Evolutionary conservation across 192 early-diverging fungal genomes (phyloP).

Genomic region (Entomortierella lignicola): DNA sequence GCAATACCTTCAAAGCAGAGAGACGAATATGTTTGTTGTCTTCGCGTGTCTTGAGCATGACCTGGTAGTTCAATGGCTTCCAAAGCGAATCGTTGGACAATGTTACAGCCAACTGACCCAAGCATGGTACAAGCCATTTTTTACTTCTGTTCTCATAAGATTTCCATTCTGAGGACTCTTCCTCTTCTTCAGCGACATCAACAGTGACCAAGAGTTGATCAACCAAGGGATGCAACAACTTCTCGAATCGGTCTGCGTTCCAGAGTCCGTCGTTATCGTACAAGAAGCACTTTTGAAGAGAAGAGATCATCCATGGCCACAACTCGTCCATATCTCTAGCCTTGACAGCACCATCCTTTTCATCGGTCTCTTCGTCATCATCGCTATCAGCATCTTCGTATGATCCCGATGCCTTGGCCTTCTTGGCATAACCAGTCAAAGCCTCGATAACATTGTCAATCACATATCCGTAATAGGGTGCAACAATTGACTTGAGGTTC

Average conservation of each 20-base stretch:
- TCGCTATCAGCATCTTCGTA: slow-evolving; percentile 20
- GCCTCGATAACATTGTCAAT: slow-evolving; percentile 73
- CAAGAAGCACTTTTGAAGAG: slow-evolving; percentile 73
- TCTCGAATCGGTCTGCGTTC: slow-evolving; percentile 80
- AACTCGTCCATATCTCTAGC: slow-evolving; percentile 63
- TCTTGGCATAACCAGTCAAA: slow-evolving; percentile 64
- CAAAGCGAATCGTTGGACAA: slow-evolving; percentile 82
- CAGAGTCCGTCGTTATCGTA: slow-evolving; percentile 78
- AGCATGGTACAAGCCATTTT: slow-evolving; percentile 76
- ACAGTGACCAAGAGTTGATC: slow-evolving; percentile 77
- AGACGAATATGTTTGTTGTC: slow-evolving; percentile 77
- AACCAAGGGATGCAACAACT: slow-evolving; percentile 76
- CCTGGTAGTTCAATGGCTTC: slow-evolving; percentile 89
- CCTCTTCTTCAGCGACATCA: slow-evolving; percentile 24
- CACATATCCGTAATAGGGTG: slow-evolving; percentile 84
- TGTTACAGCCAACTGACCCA: slow-evolving; percentile 84
- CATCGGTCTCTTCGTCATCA: slow-evolving; percentile 6
- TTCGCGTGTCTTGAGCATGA: slow-evolving; percentile 83
- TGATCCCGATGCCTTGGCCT: slow-evolving; percentile 23
- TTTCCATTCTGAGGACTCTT: slow-evolving; percentile 15
- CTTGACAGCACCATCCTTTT: slow-evolving; percentile 45
- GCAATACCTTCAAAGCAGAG: slow-evolving; percentile 74
- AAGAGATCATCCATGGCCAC: slow-evolving; percentile 79
- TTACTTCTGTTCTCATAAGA: slow-evolving; percentile 67
- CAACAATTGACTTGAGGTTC: slow-evolving; percentile 64